phyloP scores from a whole-genome alignment of 2,329 filamentous ascomycete species.

The Trichoderma brevicompactum region DNA sequence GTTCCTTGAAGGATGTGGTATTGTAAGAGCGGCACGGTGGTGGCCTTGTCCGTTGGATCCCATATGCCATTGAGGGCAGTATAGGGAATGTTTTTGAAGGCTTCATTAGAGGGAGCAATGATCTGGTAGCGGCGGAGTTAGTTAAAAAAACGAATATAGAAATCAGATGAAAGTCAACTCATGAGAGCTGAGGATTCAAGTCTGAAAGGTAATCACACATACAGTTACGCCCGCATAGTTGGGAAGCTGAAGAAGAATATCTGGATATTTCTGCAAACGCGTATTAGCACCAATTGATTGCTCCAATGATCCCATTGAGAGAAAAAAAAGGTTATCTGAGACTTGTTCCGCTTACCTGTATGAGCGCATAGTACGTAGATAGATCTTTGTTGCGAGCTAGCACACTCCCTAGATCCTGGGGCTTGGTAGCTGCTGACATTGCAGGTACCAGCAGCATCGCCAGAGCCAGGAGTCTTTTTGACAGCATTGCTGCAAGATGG shows the following conservation, averaged over 20 bases:
- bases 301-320: background rate
- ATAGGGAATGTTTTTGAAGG: slow-evolving; percentile 60
- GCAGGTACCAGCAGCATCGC: slow-evolving; percentile 33
- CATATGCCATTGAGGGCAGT: slow-evolving; percentile 55
- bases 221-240: slow-evolving; percentile 51
- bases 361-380: slow-evolving; percentile 49
- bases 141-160: background rate
- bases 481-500: slow-evolving; percentile 31
- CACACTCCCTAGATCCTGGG: slow-evolving; percentile 46
- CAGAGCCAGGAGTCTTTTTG: slow-evolving; percentile 32
- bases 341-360: slow-evolving; percentile 44
- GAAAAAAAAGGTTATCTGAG: background rate
- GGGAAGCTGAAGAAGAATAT: slow-evolving; percentile 50
- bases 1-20: slow-evolving; percentile 65
- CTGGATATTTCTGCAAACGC: slow-evolving; percentile 49
- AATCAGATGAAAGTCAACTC: too few species aligned
- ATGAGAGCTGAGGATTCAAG: background rate
- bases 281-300: background rate
- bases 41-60: slow-evolving; percentile 48
- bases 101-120: slow-evolving; percentile 61
- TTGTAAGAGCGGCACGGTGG: slow-evolving; percentile 56
- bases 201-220: slow-evolving; percentile 31
- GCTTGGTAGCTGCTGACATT: slow-evolving; percentile 32
- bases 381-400: slow-evolving; percentile 48
- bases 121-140: slow-evolving; percentile 41